A percentile compares a stretch with the other conserved stretches of the same genome.
These are phyloP conservation scores for Gonium pectorale DNA, from an alignment of 139 green algal species.

Conservation along the genomic window DNA sequence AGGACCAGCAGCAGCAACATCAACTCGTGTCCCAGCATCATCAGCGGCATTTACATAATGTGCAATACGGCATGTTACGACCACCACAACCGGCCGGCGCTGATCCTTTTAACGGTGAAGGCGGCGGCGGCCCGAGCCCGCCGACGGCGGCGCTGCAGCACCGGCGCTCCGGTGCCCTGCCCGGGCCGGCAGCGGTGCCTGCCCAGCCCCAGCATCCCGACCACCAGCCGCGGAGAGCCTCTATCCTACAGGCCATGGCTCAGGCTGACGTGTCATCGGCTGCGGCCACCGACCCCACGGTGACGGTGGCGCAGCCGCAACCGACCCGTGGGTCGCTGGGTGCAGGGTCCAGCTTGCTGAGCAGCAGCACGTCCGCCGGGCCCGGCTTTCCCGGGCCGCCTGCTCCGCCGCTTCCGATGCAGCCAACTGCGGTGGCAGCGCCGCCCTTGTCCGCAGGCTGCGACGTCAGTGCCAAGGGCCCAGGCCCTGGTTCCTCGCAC, in stretches of 20 bases:
- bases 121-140: no score
- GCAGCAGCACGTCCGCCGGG: background rate
- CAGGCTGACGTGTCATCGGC: no score
- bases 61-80: no score
- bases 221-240: background rate
- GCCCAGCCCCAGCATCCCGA: background rate
- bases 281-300: background rate
- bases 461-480: background rate
- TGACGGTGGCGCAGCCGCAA: no score
- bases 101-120: no score
- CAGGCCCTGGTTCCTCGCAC: background rate
- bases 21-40: slow-evolving; percentile 6
- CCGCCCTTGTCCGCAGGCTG: no score
- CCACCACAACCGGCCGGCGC: no score
- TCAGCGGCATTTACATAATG: background rate
- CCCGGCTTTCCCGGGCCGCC: background rate
- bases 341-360: background rate
- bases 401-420: background rate
- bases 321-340: background rate
- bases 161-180: no score
- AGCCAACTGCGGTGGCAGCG: background rate
- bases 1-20: background rate
- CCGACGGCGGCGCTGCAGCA: no score
- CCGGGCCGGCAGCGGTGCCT: background rate
- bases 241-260: no score